These are phyloP conservation scores for Diaporthe caulivora DNA, from an alignment of 2,329 filamentous ascomycete species.

Conservation along the genomic window DNA sequence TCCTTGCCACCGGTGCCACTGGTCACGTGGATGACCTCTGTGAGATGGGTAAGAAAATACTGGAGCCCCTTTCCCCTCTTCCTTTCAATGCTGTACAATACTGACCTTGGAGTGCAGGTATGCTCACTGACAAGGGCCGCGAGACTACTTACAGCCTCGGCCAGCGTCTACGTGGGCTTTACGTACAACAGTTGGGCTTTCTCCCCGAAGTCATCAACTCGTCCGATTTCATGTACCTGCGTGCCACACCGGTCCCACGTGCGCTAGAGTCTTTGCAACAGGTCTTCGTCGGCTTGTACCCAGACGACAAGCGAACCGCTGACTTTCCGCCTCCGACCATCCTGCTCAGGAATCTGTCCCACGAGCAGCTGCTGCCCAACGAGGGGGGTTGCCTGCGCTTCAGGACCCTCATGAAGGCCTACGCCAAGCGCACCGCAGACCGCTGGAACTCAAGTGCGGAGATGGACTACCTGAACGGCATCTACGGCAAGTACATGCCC, in stretches of 20 bases:
- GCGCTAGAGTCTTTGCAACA: constrained; percentile 84
- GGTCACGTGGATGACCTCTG: constrained; percentile 86
- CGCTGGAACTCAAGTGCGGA: constrained; percentile 83
- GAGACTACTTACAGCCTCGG: constrained; percentile 79
- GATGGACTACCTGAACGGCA: constrained; percentile 84
- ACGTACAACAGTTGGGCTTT: constrained; percentile 80
- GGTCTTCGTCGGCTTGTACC: constrained; percentile 81
- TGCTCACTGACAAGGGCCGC: constrained; percentile 81
- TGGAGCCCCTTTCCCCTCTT: too few species aligned
- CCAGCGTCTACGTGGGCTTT: constrained; percentile 75
- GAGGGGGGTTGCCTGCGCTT: constrained; percentile 81
- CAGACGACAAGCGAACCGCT: constrained; percentile 56
- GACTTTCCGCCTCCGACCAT: constrained; percentile 73
- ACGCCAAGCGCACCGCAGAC: constrained; percentile 77
- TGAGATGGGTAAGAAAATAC: constrained; percentile 62
- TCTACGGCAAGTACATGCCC: constrained; percentile 90
- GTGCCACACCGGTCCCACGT: constrained; percentile 79
- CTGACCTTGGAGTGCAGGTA: constrained; percentile 53
- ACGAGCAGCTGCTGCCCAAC: constrained; percentile 87
- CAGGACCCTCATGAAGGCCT: constrained; percentile 75
- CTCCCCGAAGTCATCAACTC: constrained; percentile 69
- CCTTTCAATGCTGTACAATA: neutral
- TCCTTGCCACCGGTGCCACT: constrained; percentile 74
- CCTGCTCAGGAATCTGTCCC: constrained; percentile 71
- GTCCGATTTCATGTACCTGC: constrained; percentile 76